Evolutionary conservation across 306 rosid species (phyloP).

Genomic region (Comarum palustre): DNA sequence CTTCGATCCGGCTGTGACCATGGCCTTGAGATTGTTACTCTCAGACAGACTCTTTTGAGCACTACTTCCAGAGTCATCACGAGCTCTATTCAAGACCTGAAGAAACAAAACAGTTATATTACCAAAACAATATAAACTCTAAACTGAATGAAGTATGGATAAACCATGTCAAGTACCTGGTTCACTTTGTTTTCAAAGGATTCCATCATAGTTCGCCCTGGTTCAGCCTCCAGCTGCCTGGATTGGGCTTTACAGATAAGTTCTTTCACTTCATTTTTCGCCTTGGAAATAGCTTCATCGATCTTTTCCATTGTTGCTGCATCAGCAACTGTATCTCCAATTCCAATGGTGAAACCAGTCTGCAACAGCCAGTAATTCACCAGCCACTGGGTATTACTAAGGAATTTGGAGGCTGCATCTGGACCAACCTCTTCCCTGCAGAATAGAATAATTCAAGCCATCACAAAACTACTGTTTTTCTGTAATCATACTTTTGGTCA

Average conservation of each 20-base stretch:
- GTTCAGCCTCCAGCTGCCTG: constrained; percentile 81
- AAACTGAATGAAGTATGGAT: too few species aligned
- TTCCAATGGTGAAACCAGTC: constrained; percentile 89
- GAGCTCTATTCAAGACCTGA: constrained; percentile 80
- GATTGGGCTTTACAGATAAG: constrained; percentile 80
- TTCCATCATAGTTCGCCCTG: constrained; percentile 97
- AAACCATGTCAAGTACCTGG: constrained; percentile 58
- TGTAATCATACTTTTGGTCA: too few species aligned
- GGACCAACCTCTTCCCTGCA: constrained; percentile 99
- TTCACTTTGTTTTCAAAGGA: constrained; percentile 96
- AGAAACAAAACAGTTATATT: constrained; percentile 23
- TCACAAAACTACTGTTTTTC: too few species aligned
- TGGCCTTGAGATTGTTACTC: constrained; percentile 89
- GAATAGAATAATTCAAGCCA: too few species aligned
- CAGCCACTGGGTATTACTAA: constrained; percentile 97
- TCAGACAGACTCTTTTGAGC: constrained; percentile 87
- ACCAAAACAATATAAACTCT: too few species aligned
- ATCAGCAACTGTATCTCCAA: constrained; percentile 99
- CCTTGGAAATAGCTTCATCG: constrained; percentile 74
- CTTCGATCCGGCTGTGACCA: constrained; percentile 98
- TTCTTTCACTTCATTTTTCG: constrained; percentile 82
- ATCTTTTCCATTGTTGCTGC: constrained; percentile 88
- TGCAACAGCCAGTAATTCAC: constrained; percentile 98
- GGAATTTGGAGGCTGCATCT: constrained; percentile 93
- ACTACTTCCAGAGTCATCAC: constrained; percentile 93